Evolutionary conservation across 345 rosid genomes (phyloP).

Genomic region (Euphorbia tirucalli): DNA sequence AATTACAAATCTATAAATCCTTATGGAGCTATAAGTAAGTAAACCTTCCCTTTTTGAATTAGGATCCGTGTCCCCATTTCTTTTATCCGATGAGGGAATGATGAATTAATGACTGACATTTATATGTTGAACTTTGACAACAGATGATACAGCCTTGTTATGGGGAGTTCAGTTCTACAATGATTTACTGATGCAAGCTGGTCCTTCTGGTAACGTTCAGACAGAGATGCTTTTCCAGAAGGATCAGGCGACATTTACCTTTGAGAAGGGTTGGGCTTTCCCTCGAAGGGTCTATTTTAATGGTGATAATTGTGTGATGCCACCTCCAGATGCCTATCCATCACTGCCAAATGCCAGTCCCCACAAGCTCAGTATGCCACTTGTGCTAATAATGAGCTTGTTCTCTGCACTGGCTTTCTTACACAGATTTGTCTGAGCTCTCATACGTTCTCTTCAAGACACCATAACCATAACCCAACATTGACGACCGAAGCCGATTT

Average conservation of each 20-base stretch:
- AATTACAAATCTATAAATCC: slow-evolving; percentile 61
- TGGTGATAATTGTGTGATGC: slow-evolving; percentile 88
- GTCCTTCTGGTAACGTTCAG: slow-evolving; percentile 76
- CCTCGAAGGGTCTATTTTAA: slow-evolving; percentile 87
- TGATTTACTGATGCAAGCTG: slow-evolving; percentile 75
- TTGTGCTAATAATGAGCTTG: slow-evolving; percentile 26
- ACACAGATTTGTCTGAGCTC: slow-evolving; percentile 19
- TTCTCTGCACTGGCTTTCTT: slow-evolving; percentile 43
- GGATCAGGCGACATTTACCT: slow-evolving; percentile 57
- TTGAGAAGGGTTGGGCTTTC: slow-evolving; percentile 89
- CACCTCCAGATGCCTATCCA: slow-evolving; percentile 79
- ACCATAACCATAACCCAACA: no score
- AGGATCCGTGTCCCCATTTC: neutral
- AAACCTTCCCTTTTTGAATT: neutral
- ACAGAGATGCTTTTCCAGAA: slow-evolving; percentile 80
- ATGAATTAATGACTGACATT: neutral
- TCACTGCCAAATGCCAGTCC: slow-evolving; percentile 70
- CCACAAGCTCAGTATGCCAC: slow-evolving; percentile 21
- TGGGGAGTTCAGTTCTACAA: slow-evolving; percentile 80
- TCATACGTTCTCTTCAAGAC: neutral
- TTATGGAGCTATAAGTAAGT: slow-evolving; percentile 65
- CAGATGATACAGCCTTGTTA: slow-evolving; percentile 85
- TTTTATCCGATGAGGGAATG: neutral
- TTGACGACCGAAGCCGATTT: neutral
- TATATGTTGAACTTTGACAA: neutral